A percentile compares a stretch with the other conserved stretches of the same genome.
Evolutionary conservation across 257 asterid genomes (phyloP).

Genomic region (Plantago elongata): DNA sequence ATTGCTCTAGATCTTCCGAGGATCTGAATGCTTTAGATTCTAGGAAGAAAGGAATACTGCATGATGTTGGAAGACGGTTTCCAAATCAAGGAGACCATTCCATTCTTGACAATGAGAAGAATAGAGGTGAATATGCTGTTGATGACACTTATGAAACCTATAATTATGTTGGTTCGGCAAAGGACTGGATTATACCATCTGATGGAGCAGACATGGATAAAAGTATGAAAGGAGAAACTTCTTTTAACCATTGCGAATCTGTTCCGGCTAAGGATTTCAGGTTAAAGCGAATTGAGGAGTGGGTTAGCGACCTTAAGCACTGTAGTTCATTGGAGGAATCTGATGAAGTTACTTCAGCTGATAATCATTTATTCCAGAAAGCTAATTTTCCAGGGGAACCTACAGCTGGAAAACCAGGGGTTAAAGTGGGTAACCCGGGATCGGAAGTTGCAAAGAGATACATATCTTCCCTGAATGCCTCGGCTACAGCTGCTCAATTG

Average conservation of each 20-base stretch:
- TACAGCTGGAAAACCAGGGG: conserved; percentile 40
- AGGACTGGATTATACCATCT: conserved; percentile 79
- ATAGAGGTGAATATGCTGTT: conserved; percentile 40
- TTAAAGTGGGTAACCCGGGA: conserved; percentile 48
- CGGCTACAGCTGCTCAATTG: conserved; percentile 80
- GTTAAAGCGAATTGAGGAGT: conserved; percentile 71
- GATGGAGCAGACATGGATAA: conserved; percentile 43
- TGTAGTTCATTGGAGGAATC: conserved; percentile 53
- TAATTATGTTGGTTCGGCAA: conserved; percentile 60
- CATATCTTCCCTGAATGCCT: conserved; percentile 64
- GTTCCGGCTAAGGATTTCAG: conserved; percentile 59
- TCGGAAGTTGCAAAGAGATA: conserved; percentile 77
- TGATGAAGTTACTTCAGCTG: conserved; percentile 29
- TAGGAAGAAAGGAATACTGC: conserved; percentile 32
- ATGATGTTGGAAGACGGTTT: conserved; percentile 31
- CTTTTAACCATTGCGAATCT: conserved; percentile 39
- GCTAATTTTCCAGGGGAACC: conserved; percentile 29
- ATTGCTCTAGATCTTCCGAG: conserved; percentile 62
- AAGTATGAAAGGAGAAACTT: conserved; percentile 33
- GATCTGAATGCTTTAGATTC: conserved; percentile 49
- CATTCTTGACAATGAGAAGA: conserved; percentile 29
- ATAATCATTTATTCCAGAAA: conserved; percentile 30
- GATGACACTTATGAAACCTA: conserved; percentile 41
- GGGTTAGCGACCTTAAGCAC: conserved; percentile 81
- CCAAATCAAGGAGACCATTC: conserved; percentile 36